These are phyloP conservation scores for Ligustrum vulgare DNA, from an alignment of 257 asterid genomes.

Conservation along the genomic window DNA sequence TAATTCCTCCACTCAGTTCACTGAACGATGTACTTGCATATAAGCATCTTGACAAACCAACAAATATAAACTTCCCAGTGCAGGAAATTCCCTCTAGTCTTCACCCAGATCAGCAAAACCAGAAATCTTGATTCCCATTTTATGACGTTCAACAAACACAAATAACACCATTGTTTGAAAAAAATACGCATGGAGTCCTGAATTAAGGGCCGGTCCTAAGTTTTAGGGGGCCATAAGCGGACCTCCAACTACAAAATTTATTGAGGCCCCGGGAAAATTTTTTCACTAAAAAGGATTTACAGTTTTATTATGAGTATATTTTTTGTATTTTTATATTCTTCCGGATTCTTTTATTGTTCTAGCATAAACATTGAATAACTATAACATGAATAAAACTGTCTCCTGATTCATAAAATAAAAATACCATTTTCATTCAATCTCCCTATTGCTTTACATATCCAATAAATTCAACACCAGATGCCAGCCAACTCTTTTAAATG, in stretches of 20 bases:
- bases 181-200: no score
- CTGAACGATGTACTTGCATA: not conserved
- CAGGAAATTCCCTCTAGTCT: not conserved
- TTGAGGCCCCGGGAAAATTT: no score
- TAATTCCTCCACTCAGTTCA: not conserved
- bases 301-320: no score
- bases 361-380: no score
- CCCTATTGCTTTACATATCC: not conserved
- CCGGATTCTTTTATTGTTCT: no score
- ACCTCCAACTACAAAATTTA: no score
- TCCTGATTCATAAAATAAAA: not conserved
- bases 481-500: not conserved
- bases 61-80: not conserved
- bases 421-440: not conserved
- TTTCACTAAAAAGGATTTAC: no score
- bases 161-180: not conserved
- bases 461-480: constrained; percentile 1
- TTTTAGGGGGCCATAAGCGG: no score
- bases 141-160: not conserved
- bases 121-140: constrained; percentile 1
- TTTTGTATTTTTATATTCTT: no score
- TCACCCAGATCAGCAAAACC: constrained; percentile 5
- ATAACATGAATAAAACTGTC: not conserved
- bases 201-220: no score
- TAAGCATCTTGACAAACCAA: not conserved